Evolutionary conservation across 2,329 filamentous ascomycete genomes (phyloP).

Genomic region (Aspergillus pseudotamarii): DNA sequence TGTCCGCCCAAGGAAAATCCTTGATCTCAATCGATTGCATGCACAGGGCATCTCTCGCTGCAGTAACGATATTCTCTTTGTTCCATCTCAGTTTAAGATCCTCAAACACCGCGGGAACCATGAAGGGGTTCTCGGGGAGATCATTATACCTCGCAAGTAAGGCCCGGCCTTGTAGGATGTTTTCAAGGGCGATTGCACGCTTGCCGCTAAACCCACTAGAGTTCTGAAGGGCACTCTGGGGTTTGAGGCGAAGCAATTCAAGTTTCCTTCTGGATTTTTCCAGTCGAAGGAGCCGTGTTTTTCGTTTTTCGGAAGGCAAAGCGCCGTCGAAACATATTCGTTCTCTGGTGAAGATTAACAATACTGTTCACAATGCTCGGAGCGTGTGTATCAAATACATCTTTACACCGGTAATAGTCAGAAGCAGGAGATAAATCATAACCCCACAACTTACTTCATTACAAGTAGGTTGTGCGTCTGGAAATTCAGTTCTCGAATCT

Average conservation of each 20-base stretch:
- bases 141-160: conserved; percentile 31
- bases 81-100: conserved; percentile 58
- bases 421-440: conserved; percentile 63
- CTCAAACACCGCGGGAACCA: conserved; percentile 77
- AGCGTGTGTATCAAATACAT: conserved; percentile 67
- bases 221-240: conserved; percentile 29
- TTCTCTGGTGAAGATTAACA: conserved; percentile 48
- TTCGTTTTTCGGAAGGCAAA: conserved; percentile 68
- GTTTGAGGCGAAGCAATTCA: conserved; percentile 50
- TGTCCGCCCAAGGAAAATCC: conserved; percentile 37
- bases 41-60: conserved; percentile 20
- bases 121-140: conserved; percentile 65
- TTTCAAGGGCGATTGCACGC: conserved; percentile 19
- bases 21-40: conserved; percentile 29
- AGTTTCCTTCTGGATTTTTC: conserved; percentile 61
- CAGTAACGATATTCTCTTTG: conserved; percentile 26
- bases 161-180: conserved; percentile 30
- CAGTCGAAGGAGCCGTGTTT: conserved; percentile 64
- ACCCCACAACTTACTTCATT: conserved; percentile 62
- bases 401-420: conserved; percentile 58
- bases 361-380: conserved; percentile 1
- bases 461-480: conserved; percentile 64
- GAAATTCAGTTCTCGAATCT: conserved; percentile 45
- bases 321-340: conserved; percentile 85
- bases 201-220: conserved; percentile 10